phyloP scores from a whole-genome alignment of 768 basidiomycete species.

The Tulasnella sp. region DNA sequence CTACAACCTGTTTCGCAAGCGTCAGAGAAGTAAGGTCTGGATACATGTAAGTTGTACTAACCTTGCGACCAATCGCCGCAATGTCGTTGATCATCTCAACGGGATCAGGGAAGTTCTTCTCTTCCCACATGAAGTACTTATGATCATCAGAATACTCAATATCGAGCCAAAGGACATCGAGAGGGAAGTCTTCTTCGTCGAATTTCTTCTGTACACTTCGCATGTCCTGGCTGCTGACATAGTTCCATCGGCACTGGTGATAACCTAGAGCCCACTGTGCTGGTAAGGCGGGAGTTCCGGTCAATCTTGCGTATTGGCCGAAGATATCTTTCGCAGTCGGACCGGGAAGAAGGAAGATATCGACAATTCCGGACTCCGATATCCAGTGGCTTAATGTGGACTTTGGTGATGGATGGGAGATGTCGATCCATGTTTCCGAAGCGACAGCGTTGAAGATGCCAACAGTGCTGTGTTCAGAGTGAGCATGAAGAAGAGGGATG shows the following conservation, averaged over 20 bases:
- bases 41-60: conserved; percentile 24
- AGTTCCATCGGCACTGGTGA: conserved; percentile 98
- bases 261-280: conserved; percentile 85
- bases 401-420: conserved; percentile 50
- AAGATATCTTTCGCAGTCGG: conserved; percentile 74
- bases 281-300: conserved; percentile 79
- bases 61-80: conserved; percentile 74
- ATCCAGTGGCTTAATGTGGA: conserved; percentile 92
- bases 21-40: conserved; percentile 4
- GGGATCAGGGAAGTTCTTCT: conserved; percentile 85
- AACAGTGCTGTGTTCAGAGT: conserved; percentile 74
- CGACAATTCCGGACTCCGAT: conserved; percentile 92
- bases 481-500: conserved; percentile 88
- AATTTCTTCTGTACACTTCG: conserved; percentile 73
- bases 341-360: conserved; percentile 86
- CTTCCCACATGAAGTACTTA: conserved; percentile 96
- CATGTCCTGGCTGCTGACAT: conserved; percentile 79
- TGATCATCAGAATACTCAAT: conserved; percentile 91
- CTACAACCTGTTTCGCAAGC: conserved; percentile 64
- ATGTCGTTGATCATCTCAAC: conserved; percentile 87
- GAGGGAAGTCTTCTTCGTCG: conserved; percentile 87
- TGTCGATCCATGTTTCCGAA: conserved; percentile 93
- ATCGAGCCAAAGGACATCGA: conserved; percentile 95
- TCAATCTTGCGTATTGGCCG: conserved; percentile 70
- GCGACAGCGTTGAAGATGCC: conserved; percentile 77